Conservation (phyloP, 2,329 filamentous ascomycete species). For the Eurotiales sp. region DNA sequence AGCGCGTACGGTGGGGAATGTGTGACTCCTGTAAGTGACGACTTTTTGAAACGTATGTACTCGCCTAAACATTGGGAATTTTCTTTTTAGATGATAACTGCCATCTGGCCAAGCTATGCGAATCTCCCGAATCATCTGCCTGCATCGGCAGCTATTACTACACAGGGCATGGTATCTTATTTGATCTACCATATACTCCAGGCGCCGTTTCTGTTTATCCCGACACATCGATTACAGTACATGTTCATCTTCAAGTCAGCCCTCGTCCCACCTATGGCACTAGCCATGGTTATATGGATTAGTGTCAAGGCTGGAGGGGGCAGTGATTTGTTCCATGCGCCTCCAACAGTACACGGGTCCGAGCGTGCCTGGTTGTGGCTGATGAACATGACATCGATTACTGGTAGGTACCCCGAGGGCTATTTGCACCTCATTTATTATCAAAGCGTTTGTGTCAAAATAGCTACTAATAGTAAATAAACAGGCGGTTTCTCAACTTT, state of each 20-base stretch:
- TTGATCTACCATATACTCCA: conserved; percentile 19
- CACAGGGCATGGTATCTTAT: conserved; percentile 21
- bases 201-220: conserved; percentile 21
- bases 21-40: conserved; percentile 20
- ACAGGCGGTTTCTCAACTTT: conserved; percentile 29
- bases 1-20: conserved; percentile 15
- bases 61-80: not conserved
- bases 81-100: conserved; percentile 33
- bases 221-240: conserved; percentile 19
- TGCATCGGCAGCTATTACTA: conserved; percentile 21
- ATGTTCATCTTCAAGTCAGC: conserved; percentile 22
- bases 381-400: conserved; percentile 19
- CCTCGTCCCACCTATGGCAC: conserved; percentile 18
- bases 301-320: conserved; percentile 16
- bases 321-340: conserved; percentile 16
- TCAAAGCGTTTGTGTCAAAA: not conserved
- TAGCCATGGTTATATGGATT: conserved; percentile 22
- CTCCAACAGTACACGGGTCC: conserved; percentile 17
- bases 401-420: conserved; percentile 1
- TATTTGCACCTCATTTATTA: not conserved
- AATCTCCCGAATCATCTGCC: conserved; percentile 47
- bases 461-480: not conserved
- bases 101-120: conserved; percentile 55
- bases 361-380: conserved; percentile 18
- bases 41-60: not conserved